Conservation (phyloP, 352 stramenopile genomes). For the Phytophthora litchii region DNA sequence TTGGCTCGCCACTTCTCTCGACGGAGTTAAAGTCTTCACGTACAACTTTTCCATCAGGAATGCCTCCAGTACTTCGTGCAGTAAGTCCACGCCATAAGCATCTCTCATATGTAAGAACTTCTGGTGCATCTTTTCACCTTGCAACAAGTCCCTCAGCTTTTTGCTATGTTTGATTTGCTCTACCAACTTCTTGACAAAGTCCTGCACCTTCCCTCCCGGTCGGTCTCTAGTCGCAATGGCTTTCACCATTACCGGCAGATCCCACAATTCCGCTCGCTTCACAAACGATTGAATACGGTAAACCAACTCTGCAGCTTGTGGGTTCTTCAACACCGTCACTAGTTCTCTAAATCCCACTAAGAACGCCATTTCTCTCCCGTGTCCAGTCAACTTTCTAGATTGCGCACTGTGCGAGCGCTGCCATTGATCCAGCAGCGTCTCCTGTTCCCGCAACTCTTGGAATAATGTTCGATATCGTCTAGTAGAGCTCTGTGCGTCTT, state of each 20-base stretch:
- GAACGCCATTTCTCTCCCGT: conserved; percentile 68
- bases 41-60: conserved; percentile 93
- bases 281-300: conserved; percentile 86
- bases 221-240: conserved; percentile 44
- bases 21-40: conserved; percentile 63
- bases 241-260: conserved; percentile 54
- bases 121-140: conserved; percentile 15
- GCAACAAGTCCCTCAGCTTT: conserved; percentile 33
- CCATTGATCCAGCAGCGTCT: conserved; percentile 50
- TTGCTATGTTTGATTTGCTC: conserved; percentile 58
- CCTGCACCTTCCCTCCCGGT: conserved; percentile 60
- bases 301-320: conserved; percentile 67
- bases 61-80: conserved; percentile 82
- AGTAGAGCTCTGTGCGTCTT: neutral
- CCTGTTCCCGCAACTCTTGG: conserved; percentile 50
- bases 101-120: conserved; percentile 43
- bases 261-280: conserved; percentile 61
- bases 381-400: conserved; percentile 33
- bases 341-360: conserved; percentile 66
- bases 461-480: conserved; percentile 45
- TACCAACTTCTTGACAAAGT: conserved; percentile 68
- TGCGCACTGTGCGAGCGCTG: conserved; percentile 40
- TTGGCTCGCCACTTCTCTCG: conserved; percentile 36
- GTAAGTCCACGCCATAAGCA: conserved; percentile 47
- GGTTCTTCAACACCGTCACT: conserved; percentile 60